Evolutionary conservation across 1,284 basidiomycete species (phyloP).

Genomic region (Volvariella surrecta): DNA sequence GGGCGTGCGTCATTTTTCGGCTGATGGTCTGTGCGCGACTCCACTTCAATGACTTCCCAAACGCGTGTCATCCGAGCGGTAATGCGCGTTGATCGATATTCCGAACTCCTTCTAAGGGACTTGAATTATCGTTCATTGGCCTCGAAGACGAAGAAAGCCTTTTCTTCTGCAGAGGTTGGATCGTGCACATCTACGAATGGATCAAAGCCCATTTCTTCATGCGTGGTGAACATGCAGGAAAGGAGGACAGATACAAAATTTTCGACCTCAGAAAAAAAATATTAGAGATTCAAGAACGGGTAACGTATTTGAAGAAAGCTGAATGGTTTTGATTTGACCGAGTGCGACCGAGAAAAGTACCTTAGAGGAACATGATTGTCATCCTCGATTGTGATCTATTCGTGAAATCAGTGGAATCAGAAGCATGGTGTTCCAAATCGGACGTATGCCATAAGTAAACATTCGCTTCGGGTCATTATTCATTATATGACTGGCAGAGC

Average conservation of each 20-base stretch:
- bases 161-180: background rate
- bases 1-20: background rate
- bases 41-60: conserved; percentile 10
- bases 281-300: background rate
- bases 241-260: conserved; percentile 4
- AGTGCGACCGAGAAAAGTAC: conserved; percentile 6
- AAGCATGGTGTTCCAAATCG: background rate
- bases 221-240: conserved; percentile 6
- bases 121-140: conserved; percentile 5
- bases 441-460: conserved; percentile 7
- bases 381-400: conserved; percentile 8
- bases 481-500: conserved; percentile 7
- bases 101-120: conserved; percentile 8
- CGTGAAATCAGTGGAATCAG: background rate
- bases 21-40: background rate
- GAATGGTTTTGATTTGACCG: conserved; percentile 7
- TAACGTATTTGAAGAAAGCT: conserved; percentile 6
- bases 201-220: conserved; percentile 6
- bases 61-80: conserved; percentile 13
- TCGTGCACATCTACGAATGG: conserved; percentile 1
- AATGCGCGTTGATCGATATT: conserved; percentile 9
- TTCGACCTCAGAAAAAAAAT: conserved; percentile 4
- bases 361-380: background rate
- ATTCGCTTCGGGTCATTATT: conserved; percentile 7
- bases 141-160: background rate